Evolutionary conservation across 208 protist species (phyloP).

Genomic region (Endotrypanum monterogeii): DNA sequence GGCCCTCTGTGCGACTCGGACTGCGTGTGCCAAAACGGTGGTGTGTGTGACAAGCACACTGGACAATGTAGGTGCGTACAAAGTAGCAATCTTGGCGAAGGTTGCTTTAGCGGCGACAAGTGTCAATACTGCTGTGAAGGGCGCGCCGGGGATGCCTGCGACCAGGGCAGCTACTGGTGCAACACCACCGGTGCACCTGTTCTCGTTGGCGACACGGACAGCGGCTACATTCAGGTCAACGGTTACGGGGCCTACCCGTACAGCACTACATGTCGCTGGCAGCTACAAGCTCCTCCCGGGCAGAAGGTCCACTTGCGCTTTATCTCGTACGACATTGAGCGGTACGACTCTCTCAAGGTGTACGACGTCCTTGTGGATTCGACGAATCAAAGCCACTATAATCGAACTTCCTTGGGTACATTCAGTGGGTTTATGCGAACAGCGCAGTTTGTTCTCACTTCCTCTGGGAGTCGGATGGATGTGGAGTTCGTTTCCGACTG

Average conservation of each 20-base stretch:
- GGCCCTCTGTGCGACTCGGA: constrained; percentile 66
- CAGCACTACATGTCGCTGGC: constrained; percentile 61
- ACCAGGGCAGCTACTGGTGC: constrained; percentile 80
- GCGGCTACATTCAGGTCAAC: constrained; percentile 73
- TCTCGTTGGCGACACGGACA: constrained; percentile 32
- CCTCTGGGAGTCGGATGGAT: constrained; percentile 29
- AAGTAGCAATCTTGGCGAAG: constrained; percentile 20
- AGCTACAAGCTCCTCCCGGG: constrained; percentile 37
- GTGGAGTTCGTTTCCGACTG: constrained; percentile 66
- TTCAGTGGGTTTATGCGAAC: neutral
- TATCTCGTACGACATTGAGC: constrained; percentile 46
- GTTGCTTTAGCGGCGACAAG: constrained; percentile 60
- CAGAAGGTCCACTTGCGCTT: constrained; percentile 47
- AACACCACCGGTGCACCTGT: constrained; percentile 41
- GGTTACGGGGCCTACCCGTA: constrained; percentile 54
- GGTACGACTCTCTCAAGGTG: constrained; percentile 44
- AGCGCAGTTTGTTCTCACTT: constrained; percentile 19
- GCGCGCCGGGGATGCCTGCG: constrained; percentile 57
- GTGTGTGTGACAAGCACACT: constrained; percentile 45
- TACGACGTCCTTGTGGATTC: constrained; percentile 38
- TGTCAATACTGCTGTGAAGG: constrained; percentile 81
- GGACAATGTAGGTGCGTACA: constrained; percentile 62
- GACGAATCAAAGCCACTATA: neutral
- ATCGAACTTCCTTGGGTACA: neutral
- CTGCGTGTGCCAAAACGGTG: constrained; percentile 63